Evolutionary conservation across 805 yeast species (phyloP).

Genomic region (Candida odintsovae): DNA sequence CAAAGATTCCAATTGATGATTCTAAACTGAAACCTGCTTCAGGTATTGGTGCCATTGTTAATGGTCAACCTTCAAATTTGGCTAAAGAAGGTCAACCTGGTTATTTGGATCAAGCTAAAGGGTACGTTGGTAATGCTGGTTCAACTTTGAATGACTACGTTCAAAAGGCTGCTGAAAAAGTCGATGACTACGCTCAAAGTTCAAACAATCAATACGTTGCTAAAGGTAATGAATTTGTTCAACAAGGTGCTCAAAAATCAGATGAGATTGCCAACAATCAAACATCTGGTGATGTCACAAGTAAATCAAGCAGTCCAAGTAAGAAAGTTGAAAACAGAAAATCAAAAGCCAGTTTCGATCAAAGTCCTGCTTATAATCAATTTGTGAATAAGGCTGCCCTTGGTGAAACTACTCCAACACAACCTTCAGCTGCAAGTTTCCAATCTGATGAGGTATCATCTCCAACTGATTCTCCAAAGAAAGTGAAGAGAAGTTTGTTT

Average conservation of each 20-base stretch:
- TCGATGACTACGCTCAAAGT: constrained; percentile 7
- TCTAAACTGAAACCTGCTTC: background rate
- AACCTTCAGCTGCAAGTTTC: constrained; percentile 6
- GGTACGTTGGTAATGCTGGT: constrained; percentile 4
- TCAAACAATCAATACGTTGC: constrained; percentile 8
- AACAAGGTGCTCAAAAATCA: constrained; percentile 11
- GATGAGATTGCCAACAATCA: constrained; percentile 8
- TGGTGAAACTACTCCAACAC: background rate
- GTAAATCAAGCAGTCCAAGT: background rate
- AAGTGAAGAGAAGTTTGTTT: constrained; percentile 13
- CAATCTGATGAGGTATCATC: constrained; percentile 3
- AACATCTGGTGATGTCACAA: background rate
- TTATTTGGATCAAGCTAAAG: constrained; percentile 7
- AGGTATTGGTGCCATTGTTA: constrained; percentile 1
- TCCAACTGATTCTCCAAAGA: constrained; percentile 13
- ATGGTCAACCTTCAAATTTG: background rate
- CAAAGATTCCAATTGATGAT: background rate
- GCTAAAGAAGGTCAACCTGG: background rate
- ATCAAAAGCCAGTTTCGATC: background rate
- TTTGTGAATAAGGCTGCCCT: constrained; percentile 1
- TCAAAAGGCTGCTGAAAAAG: constrained; percentile 14
- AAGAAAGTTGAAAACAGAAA: background rate
- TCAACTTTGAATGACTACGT: constrained; percentile 8
- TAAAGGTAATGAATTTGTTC: constrained; percentile 10
- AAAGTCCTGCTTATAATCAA: constrained; percentile 1